These are phyloP conservation scores for Trametopsis cervina DNA, from an alignment of 768 basidiomycete species.

Conservation along the genomic window DNA sequence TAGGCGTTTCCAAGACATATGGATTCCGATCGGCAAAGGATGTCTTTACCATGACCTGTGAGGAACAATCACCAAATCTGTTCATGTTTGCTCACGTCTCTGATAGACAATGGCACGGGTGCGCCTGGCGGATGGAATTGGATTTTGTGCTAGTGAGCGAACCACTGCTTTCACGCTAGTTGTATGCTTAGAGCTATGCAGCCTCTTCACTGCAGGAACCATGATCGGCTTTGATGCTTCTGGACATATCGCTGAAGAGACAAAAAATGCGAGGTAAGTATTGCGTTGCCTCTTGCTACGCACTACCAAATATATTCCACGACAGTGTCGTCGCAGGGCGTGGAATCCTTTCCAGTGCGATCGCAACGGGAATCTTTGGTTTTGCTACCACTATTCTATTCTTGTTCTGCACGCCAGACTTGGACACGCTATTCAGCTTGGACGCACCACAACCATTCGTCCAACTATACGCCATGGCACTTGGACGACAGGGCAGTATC, in stretches of 20 bases:
- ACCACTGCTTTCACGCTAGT: neutral
- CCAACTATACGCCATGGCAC: slow-evolving; percentile 74
- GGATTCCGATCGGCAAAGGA: slow-evolving; percentile 81
- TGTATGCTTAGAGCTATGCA: slow-evolving; percentile 27
- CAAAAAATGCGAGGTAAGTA: slow-evolving; percentile 24
- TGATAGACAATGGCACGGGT: slow-evolving; percentile 79
- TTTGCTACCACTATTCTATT: slow-evolving; percentile 76
- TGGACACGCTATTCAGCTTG: slow-evolving; percentile 68
- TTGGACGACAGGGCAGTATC: slow-evolving; percentile 71
- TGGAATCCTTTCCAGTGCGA: slow-evolving; percentile 72
- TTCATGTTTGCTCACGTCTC: neutral
- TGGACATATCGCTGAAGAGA: slow-evolving; percentile 27
- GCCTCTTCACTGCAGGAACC: slow-evolving; percentile 78
- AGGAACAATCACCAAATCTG: slow-evolving; percentile 17
- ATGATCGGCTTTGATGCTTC: slow-evolving; percentile 78
- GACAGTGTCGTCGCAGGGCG: slow-evolving; percentile 70
- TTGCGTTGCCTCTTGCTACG: neutral
- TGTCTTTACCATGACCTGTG: slow-evolving; percentile 78
- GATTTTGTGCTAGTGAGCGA: slow-evolving; percentile 73
- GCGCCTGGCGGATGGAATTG: slow-evolving; percentile 88
- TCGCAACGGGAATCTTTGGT: slow-evolving; percentile 75
- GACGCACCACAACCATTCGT: slow-evolving; percentile 90
- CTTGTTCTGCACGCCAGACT: slow-evolving; percentile 78
- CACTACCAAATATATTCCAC: neutral
- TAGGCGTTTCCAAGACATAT: slow-evolving; percentile 83